A percentile compares a stretch with the other conserved stretches of the same genome.
These are phyloP conservation scores for Plasmopara viticola DNA, from an alignment of 352 stramenopile species.

Conservation along the genomic window DNA sequence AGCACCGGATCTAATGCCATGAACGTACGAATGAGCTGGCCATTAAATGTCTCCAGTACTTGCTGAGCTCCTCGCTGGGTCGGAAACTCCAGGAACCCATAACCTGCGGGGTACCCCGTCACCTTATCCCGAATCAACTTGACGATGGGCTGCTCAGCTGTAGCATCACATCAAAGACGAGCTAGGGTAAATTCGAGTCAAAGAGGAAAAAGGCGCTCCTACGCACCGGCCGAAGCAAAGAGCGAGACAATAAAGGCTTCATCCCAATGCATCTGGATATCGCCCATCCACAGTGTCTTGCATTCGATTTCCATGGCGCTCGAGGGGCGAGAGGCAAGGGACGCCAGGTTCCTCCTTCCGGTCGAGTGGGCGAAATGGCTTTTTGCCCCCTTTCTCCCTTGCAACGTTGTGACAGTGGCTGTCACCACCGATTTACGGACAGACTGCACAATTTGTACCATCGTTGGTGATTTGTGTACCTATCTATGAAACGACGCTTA, in stretches of 20 bases:
- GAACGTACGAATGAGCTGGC: slow-evolving; percentile 74
- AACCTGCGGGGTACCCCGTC: slow-evolving; percentile 83
- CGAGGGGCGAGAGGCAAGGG: not conserved
- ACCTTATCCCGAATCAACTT: slow-evolving; percentile 90
- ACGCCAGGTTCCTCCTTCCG: slow-evolving; percentile 5
- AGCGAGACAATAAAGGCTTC: slow-evolving; percentile 84
- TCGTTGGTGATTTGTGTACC: not conserved
- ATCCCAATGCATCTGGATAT: slow-evolving; percentile 89
- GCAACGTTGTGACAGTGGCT: slow-evolving; percentile 20
- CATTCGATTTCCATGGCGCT: slow-evolving; percentile 36
- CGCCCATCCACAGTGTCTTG: slow-evolving; percentile 89
- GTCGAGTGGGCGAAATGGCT: slow-evolving; percentile 12
- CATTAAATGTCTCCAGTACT: slow-evolving; percentile 84
- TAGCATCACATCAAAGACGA: not conserved
- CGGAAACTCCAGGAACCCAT: slow-evolving; percentile 90
- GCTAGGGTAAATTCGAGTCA: slow-evolving; percentile 3
- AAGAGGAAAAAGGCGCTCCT: not conserved
- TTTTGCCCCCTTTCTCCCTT: slow-evolving; percentile 18
- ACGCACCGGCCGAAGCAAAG: slow-evolving; percentile 51
- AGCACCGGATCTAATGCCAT: no score
- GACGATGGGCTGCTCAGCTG: slow-evolving; percentile 75
- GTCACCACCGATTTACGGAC: not conserved
- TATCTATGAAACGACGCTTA: not conserved
- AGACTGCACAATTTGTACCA: not conserved
- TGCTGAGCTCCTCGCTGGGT: slow-evolving; percentile 73